phyloP scores from a whole-genome alignment of 768 basidiomycete species.

The Filobasidium wieringae region DNA sequence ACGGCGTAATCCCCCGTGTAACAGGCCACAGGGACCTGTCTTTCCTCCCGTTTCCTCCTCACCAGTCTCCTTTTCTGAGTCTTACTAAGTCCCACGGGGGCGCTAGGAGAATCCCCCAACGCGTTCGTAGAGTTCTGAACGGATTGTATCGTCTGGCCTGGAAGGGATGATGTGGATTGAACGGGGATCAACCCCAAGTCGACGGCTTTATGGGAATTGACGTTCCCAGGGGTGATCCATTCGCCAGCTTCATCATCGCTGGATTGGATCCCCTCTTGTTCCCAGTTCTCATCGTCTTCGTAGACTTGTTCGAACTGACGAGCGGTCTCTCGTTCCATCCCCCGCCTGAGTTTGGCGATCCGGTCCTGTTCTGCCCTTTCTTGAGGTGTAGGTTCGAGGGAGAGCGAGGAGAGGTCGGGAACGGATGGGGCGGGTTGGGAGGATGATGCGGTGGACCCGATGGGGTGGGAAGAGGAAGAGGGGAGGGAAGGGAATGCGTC shows the following conservation, averaged over 20 bases:
- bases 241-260: conserved; percentile 77
- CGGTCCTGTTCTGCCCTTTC: not conserved
- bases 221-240: conserved; percentile 92
- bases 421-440: not conserved
- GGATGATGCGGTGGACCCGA: not conserved
- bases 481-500: not conserved
- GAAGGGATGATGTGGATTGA: too few relatives aligned
- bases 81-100: not conserved
- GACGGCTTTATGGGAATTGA: conserved; percentile 70
- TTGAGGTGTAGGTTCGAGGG: not conserved
- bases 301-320: too few relatives aligned
- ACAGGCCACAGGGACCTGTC: conserved; percentile 60
- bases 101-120: conserved; percentile 4
- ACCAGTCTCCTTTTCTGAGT: conserved; percentile 11
- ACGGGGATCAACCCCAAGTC: conserved; percentile 76
- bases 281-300: conserved; percentile 26
- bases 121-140: not conserved
- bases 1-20: conserved; percentile 99
- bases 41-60: not conserved
- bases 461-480: too few relatives aligned
- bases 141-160: conserved; percentile 27
- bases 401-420: too few relatives aligned
- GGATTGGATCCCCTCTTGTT: conserved; percentile 57
- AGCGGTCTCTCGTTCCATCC: too few relatives aligned
- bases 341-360: not conserved